phyloP scores from a whole-genome alignment of 1,284 basidiomycete genomes.

The Naganishia sp. region DNA sequence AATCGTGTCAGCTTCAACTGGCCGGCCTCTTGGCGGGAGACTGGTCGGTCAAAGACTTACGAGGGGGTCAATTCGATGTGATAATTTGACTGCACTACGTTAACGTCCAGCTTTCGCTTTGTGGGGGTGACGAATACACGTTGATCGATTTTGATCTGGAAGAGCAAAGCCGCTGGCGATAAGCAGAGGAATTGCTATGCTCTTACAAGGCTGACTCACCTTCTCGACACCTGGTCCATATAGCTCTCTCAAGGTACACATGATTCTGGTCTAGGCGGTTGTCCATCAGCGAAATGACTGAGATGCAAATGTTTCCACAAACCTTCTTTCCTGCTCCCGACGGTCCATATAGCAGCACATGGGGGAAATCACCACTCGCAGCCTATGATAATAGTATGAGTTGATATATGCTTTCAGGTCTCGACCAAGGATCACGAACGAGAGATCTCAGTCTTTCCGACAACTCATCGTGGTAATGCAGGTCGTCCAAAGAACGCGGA shows the following conservation, averaged over 20 bases:
- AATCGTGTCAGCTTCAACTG: background rate
- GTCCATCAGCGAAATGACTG: background rate
- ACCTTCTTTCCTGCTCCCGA: constrained; percentile 94
- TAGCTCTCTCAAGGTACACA: constrained; percentile 80
- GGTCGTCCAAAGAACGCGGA: constrained; percentile 77
- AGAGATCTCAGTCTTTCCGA: constrained; percentile 78
- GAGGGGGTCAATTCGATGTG: constrained; percentile 98
- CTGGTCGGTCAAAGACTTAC: constrained; percentile 55
- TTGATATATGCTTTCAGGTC: background rate
- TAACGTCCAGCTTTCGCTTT: constrained; percentile 92
- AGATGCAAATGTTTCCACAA: constrained; percentile 14
- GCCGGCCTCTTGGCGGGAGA: background rate
- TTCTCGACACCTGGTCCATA: constrained; percentile 93
- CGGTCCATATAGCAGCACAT: constrained; percentile 97
- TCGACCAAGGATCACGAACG: constrained; percentile 55
- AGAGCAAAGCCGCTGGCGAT: background rate
- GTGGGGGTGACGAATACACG: constrained; percentile 93
- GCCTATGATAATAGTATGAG: constrained; percentile 57
- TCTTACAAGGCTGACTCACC: constrained; percentile 55
- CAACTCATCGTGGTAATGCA: constrained; percentile 85
- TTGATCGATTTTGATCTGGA: constrained; percentile 95
- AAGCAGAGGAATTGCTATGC: background rate
- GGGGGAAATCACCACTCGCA: constrained; percentile 89
- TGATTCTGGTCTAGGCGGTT: constrained; percentile 71
- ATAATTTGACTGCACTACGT: constrained; percentile 94